Base-by-base conservation (phyloP, 2,329 filamentous ascomycete species). In the Lecanicillium sp. region DNA sequence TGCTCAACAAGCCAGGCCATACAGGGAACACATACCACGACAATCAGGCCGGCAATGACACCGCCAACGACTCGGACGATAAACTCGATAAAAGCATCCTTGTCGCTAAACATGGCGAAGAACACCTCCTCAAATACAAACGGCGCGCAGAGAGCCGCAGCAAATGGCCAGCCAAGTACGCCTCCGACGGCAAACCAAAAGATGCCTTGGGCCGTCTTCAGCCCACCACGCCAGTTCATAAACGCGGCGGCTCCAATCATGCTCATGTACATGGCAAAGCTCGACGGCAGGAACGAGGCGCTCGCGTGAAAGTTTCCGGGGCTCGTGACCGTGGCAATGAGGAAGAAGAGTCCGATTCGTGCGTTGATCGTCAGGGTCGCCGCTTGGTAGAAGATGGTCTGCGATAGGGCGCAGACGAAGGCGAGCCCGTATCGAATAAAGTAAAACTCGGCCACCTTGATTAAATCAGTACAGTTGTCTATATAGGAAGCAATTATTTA, bases 261-360 rank as follows among this genome's bases (percentile, higher is more conserved):
- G 12, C 79, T 81, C 43, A 81, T 85, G 58, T 94, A 96, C 92
- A 98, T 98, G 54, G 92, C 84, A 55, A 98, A 98, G 59, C 84
- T 95, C 8, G 89, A 95, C 0, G 92, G 92, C 5, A 98, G 69
- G 55, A 86, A 96, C 5, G 90, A 80, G 2, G 84, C 75, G 41
- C 87, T 87, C 4, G 92, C 84, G 60, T 96, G 87, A 57, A 95
- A 97, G 72, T 95, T 94, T 31, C 92, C 92, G 0, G 92, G 86
- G 45, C 84, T 94, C 42, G 82, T 79, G 36, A 87, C 66, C 43
- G 84, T 80, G 31, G 84, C 78, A 44, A 90, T 68, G 43, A 95
- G 64, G 60, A 94, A 96, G 54, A 95, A 78, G 4, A 94, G 66
- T 10, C 86, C 92, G 41, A 97, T 84, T 43, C 88, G 76, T 7